Conservation (phyloP, 2,329 filamentous ascomycete genomes). For the Penicillium sumatraense region DNA sequence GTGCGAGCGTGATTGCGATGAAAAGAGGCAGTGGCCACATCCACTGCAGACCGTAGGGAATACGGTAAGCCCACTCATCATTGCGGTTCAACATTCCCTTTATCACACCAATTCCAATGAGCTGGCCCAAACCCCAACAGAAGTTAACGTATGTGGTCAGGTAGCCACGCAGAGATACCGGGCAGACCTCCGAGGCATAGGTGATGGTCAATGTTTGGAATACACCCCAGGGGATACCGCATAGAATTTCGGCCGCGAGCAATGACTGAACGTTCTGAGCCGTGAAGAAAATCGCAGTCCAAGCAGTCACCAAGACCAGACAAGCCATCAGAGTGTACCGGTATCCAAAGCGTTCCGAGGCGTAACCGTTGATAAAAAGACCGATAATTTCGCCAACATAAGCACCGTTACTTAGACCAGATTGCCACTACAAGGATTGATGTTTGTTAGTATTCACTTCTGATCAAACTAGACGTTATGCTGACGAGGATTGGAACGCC, state of each 20-base stretch:
- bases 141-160: conserved; percentile 54
- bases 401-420: conserved; percentile 50
- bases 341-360: conserved; percentile 58
- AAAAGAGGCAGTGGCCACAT: conserved; percentile 58
- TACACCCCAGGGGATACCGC: conserved; percentile 57
- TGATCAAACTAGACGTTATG: too few species aligned
- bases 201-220: conserved; percentile 56
- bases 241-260: conserved; percentile 56
- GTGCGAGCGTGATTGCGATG: conserved; percentile 53
- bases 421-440: conserved; percentile 45
- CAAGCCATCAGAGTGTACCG: conserved; percentile 56
- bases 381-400: conserved; percentile 55
- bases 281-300: conserved; percentile 58
- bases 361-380: conserved; percentile 56
- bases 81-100: conserved; percentile 50
- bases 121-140: conserved; percentile 54
- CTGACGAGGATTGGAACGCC: background rate
- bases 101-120: conserved; percentile 58
- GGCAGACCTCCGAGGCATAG: conserved; percentile 54
- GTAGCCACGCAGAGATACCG: conserved; percentile 50
- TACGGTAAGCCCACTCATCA: conserved; percentile 58
- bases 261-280: conserved; percentile 53
- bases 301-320: conserved; percentile 51
- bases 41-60: conserved; percentile 58
- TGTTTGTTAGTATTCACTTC: background rate